A percentile compares a stretch with the other conserved stretches of the same genome.
Conservation (phyloP, 768 basidiomycete species). For the Kwoniella europaea region DNA sequence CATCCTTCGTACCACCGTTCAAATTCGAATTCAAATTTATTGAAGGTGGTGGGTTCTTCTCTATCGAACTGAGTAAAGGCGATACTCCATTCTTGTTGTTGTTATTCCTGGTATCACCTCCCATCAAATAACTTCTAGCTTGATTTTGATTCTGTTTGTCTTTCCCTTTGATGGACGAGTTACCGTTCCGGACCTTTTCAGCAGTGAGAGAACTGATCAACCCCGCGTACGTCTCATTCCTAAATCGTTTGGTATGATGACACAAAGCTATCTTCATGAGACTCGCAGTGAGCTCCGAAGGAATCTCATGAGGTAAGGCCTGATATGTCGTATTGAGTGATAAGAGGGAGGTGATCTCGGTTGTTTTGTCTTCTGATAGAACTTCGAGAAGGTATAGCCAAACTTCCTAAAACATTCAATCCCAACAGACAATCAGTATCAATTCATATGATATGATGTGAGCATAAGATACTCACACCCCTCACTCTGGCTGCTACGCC, state of each 20-base stretch:
- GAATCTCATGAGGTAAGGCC: constrained; percentile 32
- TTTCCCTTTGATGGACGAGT: neutral
- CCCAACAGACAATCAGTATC: neutral
- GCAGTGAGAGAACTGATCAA: constrained; percentile 49
- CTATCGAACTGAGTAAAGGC: neutral
- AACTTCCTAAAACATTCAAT: constrained; percentile 40
- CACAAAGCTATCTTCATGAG: constrained; percentile 43
- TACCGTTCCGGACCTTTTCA: constrained; percentile 13
- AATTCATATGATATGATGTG: neutral
- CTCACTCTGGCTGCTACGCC: constrained; percentile 44
- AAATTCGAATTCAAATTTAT: neutral
- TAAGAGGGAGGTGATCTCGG: constrained; percentile 44
- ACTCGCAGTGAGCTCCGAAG: constrained; percentile 32
- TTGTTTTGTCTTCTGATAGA: constrained; percentile 44
- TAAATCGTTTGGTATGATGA: constrained; percentile 50
- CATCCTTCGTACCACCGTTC: neutral
- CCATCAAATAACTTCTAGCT: neutral
- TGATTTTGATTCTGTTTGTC: neutral
- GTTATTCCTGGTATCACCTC: neutral
- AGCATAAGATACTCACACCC: constrained; percentile 38
- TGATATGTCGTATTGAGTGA: constrained; percentile 40
- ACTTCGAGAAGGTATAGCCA: constrained; percentile 54
- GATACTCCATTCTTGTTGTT: neutral
- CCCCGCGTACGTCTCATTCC: constrained; percentile 51
- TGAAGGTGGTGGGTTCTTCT: constrained; percentile 3